These are phyloP conservation scores for Curvularia eragrostidis DNA, from an alignment of 2,329 filamentous ascomycete genomes.

Conservation along the genomic window DNA sequence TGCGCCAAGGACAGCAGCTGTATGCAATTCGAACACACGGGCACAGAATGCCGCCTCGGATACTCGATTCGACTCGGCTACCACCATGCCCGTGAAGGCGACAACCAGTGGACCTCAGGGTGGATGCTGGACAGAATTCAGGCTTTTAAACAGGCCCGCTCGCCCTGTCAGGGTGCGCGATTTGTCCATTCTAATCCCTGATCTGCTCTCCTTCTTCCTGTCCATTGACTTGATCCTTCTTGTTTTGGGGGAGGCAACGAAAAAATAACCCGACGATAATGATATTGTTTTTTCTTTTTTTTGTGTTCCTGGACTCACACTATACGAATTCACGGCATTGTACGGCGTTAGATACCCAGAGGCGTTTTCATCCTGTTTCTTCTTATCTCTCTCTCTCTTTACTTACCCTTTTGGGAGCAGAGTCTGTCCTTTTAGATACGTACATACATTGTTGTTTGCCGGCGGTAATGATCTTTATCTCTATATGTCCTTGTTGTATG, in stretches of 20 bases:
- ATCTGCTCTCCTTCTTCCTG: not conserved
- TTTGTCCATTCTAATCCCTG: constrained; percentile 47
- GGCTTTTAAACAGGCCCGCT: constrained; percentile 37
- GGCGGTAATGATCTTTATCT: not conserved
- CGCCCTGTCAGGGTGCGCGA: constrained; percentile 41
- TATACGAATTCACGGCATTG: constrained; percentile 6
- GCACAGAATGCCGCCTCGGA: constrained; percentile 38
- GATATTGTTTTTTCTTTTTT: constrained; percentile 8
- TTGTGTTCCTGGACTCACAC: not conserved
- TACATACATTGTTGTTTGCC: not conserved
- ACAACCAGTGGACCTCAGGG: constrained; percentile 36
- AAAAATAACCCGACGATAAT: constrained; percentile 20
- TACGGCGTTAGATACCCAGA: constrained; percentile 10
- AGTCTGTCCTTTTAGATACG: not conserved
- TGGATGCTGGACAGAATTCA: constrained; percentile 44
- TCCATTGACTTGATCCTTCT: too few relatives aligned
- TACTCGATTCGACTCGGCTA: constrained; percentile 42
- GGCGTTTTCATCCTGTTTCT: constrained; percentile 2
- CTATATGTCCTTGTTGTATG: not conserved
- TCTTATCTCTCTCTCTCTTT: not conserved
- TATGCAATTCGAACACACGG: constrained; percentile 43
- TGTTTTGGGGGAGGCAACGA: constrained; percentile 8
- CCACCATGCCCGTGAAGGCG: constrained; percentile 28
- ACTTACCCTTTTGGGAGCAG: not conserved
- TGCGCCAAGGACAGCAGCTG: constrained; percentile 41